These are phyloP conservation scores for Dioszegia crocea DNA, from an alignment of 768 basidiomycete species.

Conservation along the genomic window DNA sequence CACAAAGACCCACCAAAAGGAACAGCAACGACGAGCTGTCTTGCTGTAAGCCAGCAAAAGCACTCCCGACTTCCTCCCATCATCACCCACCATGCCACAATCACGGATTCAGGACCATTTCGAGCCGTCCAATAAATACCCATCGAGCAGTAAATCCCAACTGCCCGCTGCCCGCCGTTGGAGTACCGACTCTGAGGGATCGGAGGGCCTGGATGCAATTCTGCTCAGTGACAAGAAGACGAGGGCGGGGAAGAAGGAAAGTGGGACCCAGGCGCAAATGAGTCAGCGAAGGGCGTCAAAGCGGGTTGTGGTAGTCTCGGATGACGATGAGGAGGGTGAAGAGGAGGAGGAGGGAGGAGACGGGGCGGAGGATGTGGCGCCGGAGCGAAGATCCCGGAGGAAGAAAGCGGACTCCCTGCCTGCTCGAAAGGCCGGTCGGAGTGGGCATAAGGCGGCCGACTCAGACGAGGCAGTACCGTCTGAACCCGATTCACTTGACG, in stretches of 20 bases:
- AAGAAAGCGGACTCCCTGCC: no score
- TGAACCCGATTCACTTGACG: background rate
- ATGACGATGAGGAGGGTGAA: conserved; percentile 9
- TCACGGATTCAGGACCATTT: conserved; percentile 22
- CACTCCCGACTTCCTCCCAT: no score
- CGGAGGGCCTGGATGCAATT: conserved; percentile 26
- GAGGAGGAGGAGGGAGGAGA: conserved; percentile 10
- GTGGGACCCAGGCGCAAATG: background rate
- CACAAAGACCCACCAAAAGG: no score
- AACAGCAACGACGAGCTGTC: no score
- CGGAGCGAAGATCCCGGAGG: background rate
- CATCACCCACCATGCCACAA: conserved; percentile 16
- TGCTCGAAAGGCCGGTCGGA: no score
- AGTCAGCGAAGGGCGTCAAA: conserved; percentile 10
- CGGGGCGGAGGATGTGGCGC: background rate
- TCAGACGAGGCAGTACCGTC: background rate
- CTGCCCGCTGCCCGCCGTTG: background rate
- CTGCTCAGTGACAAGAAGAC: background rate
- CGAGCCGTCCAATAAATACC: background rate
- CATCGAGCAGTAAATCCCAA: background rate
- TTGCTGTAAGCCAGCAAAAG: no score
- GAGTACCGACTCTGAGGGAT: conserved; percentile 24
- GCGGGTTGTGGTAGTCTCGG: conserved; percentile 8
- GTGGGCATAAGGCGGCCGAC: no score
- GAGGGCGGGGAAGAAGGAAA: background rate